Base-by-base conservation (phyloP, 768 basidiomycete species). In the Tulasnella sp. region DNA sequence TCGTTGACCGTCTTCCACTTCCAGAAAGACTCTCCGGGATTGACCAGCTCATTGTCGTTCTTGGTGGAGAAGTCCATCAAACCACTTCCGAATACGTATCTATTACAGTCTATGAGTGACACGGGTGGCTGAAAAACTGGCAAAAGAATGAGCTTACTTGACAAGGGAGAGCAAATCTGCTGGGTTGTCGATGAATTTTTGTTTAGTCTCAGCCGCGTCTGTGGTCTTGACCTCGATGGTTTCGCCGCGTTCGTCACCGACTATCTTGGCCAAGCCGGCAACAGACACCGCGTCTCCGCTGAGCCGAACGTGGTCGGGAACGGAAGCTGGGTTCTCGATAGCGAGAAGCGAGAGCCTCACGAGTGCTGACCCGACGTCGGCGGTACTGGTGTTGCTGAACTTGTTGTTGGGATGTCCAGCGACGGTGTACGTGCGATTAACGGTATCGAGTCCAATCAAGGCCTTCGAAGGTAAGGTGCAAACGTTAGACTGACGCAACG, bases 1-100 rank as follows among this genome's bases (percentile, higher is more conserved):
- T 46, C 79, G 22, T 20, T n/a, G 16, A 74, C 37, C 20, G 72
- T 75, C 72, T 73, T 80, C 79, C 79, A 80, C 79, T 73, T 80
- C 79, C 79, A 80, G 42, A 44, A 54, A 28, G 44, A 31, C 72
- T 80, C 69, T 48, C 79, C 72, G 5, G 79, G 79, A 14, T 80
- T 80, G 24, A 80, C 48, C 34, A 80, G 28, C 74, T 80, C 79
- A 37, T 80, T 80, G 79, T 80, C 72, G 58, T 80, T 80, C 16
- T 77, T 24, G 24, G 18, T 41, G 24, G 77, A 78, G 58, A 78
- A 78, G 34, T 78, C 77, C 58, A 60, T 58, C 2, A 42, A 18
- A 8, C 77, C 77, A n/a, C 37, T 42, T 48, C 54, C 77, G 41
- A 78, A 72, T 31, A 42, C 40, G 41, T 75, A 75, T 40, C 74